These are phyloP conservation scores for Funneliformis caledonium DNA, from an alignment of 371 early-diverging fungal species.

Conservation along the genomic window DNA sequence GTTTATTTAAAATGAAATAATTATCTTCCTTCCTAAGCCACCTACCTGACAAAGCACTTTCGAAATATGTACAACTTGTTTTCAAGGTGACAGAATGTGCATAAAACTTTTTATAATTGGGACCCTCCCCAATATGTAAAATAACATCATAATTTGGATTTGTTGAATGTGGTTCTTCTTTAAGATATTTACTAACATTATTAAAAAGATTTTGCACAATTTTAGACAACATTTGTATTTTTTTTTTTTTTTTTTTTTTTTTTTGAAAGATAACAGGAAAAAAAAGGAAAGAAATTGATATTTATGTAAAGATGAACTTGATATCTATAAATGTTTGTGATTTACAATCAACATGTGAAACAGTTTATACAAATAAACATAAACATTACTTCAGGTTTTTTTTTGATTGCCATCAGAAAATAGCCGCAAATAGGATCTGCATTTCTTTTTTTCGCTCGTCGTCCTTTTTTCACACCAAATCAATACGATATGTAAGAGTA, in stretches of 20 bases:
- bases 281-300: not conserved
- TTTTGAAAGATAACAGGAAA: not conserved
- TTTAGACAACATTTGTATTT: not conserved
- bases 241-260: not conserved
- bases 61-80: conserved; percentile 13
- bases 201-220: not conserved
- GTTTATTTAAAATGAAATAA: not conserved
- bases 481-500: too few species aligned
- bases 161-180: not conserved
- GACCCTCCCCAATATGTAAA: not conserved
- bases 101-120: not conserved
- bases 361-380: too few species aligned
- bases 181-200: not conserved
- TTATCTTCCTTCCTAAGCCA: not conserved
- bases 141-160: not conserved
- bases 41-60: conserved; percentile 25
- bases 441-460: too few species aligned
- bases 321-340: too few species aligned
- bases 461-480: too few species aligned
- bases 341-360: too few species aligned
- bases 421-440: too few species aligned
- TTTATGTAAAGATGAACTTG: too few species aligned
- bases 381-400: too few species aligned
- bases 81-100: not conserved
- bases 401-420: too few species aligned